Evolutionary conservation across 179 eudicot species (phyloP), one percentile per base, ranked within the genome.

Genomic region (Patellifolia procumbens): DNA sequence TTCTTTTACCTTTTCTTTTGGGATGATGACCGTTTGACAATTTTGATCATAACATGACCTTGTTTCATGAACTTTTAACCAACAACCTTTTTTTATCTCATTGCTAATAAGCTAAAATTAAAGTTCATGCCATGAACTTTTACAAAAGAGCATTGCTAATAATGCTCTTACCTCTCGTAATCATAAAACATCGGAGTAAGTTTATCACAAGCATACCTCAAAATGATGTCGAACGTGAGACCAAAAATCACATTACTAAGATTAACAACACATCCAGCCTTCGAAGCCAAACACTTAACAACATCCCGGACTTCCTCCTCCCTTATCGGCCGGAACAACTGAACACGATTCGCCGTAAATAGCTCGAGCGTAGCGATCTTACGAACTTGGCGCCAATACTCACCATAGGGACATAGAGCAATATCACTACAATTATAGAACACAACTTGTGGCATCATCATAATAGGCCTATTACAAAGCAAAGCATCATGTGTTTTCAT

Each of bases 331-430:
- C 79, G 66, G 29, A 81, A 78, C 17, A 72, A 62, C 37, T 74
- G 75, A 24, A 81, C 75, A 37, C 81, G 34, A 9, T 32, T 76
- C 15, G 55, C 46, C 12, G 79, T 81, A 45, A 84, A 35, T 7
- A 84, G 69, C 70, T 84, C 84, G 9, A 79, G 11, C 29, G 74
- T 76, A 32, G 79, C 73, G 8, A 81, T 74, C 63, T 79, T 79
- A 20, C 82, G 68, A 1, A 26, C 64, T 46, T 79, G 82, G 13
- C 78, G 43, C 82, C 78, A 79, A 22, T 79, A 79, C 74, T 79
- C 82, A 0, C 82, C 70, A 20, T 79, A 74, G 0, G 74, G 78
- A 0, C 74, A n/a, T 19, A 79, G 37, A 0, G 51, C 78, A 0
- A 79, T 68, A 24, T 74, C 63, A 0, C 74, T 12, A 39, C 11